Conservation (phyloP, 2,329 filamentous ascomycete genomes). For the Pseudogymnoascus sp. region DNA sequence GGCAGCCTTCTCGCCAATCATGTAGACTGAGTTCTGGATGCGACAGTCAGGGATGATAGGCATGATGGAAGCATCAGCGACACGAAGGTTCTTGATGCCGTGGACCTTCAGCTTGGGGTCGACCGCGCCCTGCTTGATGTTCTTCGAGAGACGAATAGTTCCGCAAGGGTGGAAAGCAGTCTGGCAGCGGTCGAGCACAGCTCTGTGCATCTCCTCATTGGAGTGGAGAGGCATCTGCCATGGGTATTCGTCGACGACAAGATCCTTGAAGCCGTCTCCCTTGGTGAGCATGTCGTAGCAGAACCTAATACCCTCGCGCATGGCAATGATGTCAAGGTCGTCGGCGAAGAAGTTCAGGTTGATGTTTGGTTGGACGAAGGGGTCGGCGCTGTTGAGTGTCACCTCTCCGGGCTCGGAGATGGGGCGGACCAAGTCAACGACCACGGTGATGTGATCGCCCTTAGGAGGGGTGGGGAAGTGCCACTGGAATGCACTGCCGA, state of each 20-base stretch:
- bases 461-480: constrained; percentile 35
- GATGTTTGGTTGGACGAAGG: constrained; percentile 30
- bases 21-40: constrained; percentile 55
- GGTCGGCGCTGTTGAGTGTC: constrained; percentile 34
- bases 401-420: constrained; percentile 37
- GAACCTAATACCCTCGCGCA: constrained; percentile 47
- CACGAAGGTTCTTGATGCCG: constrained; percentile 45
- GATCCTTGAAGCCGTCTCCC: constrained; percentile 49
- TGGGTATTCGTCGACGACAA: constrained; percentile 48
- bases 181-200: constrained; percentile 50
- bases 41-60: constrained; percentile 49
- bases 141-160: constrained; percentile 45
- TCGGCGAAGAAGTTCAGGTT: constrained; percentile 38
- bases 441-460: constrained; percentile 49
- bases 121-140: constrained; percentile 45
- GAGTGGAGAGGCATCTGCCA: constrained; percentile 51
- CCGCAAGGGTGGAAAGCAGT: constrained; percentile 55
- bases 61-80: constrained; percentile 50
- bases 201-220: constrained; percentile 44
- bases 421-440: constrained; percentile 44
- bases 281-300: constrained; percentile 41
- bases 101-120: constrained; percentile 45
- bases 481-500: constrained; percentile 43
- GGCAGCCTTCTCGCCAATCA: constrained; percentile 45
- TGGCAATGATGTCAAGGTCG: constrained; percentile 45